phyloP scores from a whole-genome alignment of 805 yeast species.

The Schizosaccharomyces cryophilus region DNA sequence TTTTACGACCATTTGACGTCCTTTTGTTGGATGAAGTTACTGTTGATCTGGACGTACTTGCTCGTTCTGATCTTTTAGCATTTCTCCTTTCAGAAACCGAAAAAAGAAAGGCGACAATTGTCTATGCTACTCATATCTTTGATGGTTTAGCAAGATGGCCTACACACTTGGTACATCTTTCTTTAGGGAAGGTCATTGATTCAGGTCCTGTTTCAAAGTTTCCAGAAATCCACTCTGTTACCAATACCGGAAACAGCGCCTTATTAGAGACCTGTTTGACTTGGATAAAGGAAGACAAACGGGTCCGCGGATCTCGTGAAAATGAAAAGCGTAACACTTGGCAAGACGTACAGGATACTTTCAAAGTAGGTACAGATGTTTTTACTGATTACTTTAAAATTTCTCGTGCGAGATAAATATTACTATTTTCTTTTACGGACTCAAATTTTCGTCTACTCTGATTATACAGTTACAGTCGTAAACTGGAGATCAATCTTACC shows the following conservation, averaged over 20 bases:
- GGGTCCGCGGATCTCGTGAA: constrained; percentile 29
- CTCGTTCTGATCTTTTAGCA: constrained; percentile 44
- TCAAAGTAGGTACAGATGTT: constrained; percentile 6
- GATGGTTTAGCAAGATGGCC: constrained; percentile 91
- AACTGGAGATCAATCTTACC: not conserved
- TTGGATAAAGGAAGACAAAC: constrained; percentile 19
- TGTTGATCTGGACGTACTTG: constrained; percentile 84
- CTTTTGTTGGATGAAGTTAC: constrained; percentile 88
- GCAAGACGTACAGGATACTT: constrained; percentile 25
- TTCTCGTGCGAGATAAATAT: constrained; percentile 6
- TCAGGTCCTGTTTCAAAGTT: constrained; percentile 5
- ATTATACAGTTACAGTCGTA: not conserved
- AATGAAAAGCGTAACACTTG: constrained; percentile 23
- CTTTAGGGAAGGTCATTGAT: constrained; percentile 30
- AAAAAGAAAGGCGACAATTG: constrained; percentile 44
- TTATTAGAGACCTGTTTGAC: constrained; percentile 15
- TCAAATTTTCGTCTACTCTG: no score
- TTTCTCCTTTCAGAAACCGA: constrained; percentile 56
- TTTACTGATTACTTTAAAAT: constrained; percentile 9
- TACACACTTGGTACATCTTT: constrained; percentile 53
- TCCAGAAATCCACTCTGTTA: constrained; percentile 2
- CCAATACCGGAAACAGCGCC: constrained; percentile 10
- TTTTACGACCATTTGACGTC: constrained; percentile 71
- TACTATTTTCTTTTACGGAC: no score
- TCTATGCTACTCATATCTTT: constrained; percentile 87